Evolutionary conservation across 2,329 filamentous ascomycete species (phyloP), one percentile per base, ranked within the genome.

Genomic region (Diaporthe citri): DNA sequence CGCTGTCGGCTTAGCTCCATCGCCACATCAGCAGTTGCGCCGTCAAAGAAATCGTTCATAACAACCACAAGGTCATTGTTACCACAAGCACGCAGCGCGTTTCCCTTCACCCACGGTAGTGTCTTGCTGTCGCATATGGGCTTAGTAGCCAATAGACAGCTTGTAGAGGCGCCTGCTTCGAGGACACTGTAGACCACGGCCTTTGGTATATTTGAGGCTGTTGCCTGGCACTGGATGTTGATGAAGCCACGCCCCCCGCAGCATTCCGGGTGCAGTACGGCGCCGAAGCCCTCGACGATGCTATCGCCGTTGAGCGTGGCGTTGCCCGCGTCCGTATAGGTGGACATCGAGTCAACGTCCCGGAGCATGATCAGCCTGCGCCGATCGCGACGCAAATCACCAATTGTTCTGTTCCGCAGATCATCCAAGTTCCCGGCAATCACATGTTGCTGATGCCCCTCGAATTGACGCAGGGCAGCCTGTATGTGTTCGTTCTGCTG

Each of bases 31-130:
- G 84, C 84, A 28, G 86, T 88, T 31, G 82, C 87, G 0, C 87
- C 87, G 77, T 88, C 87, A 60, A 89, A 83, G 76, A 88, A 89
- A 74, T 89, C 88, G 81, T 89, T 88, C 81, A 89, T 83, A 25
- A 87, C 80, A 4, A 88, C 85, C 0, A 88, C 82, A 3, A 85
- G 79, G 62, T 85, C 80, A n/a, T 85, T 83, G 15, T 79, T 76
- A 60, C 79, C 80, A 72, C 88, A 82, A n/a, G 80, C 79, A 56
- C 77, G 80, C 25, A 84, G 78, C 1, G 81, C 82, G 73, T 89
- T 86, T 7, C 83, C 82, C 62, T 82, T 80, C 74, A 88, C 81
- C 84, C 88, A 84, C 9, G 87, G 86, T 78, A 88, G 76, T 7
- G 86, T 87, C 81, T 87, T 86, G n/a, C 77, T 76, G 79, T 88